These are phyloP conservation scores for Hyphodiscus hymeniophilus DNA, from an alignment of 495 filamentous ascomycete genomes.

Conservation along the genomic window DNA sequence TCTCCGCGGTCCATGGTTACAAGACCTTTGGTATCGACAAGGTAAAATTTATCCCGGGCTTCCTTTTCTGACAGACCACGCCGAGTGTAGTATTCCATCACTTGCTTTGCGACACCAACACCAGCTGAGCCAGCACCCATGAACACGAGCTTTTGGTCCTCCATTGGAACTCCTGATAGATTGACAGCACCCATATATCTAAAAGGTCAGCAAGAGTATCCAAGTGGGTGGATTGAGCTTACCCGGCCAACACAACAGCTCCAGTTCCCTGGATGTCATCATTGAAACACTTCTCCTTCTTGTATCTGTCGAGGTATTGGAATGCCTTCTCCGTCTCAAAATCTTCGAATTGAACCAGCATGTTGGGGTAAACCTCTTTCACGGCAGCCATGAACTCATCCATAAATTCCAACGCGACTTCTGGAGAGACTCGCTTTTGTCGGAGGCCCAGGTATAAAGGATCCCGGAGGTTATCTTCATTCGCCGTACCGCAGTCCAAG, in stretches of 20 bases:
- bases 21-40: slow-evolving; percentile 94
- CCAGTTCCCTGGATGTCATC: slow-evolving; percentile 98
- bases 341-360: slow-evolving; percentile 97
- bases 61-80: slow-evolving; percentile 89
- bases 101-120: slow-evolving; percentile 94
- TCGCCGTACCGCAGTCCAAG: slow-evolving; percentile 85
- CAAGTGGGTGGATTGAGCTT: slow-evolving; percentile 20
- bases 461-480: slow-evolving; percentile 80
- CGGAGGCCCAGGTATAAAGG: slow-evolving; percentile 91
- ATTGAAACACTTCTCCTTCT: slow-evolving; percentile 86
- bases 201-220: slow-evolving; percentile 10
- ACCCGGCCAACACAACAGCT: slow-evolving; percentile 85
- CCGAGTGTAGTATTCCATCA: slow-evolving; percentile 90
- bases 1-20: slow-evolving; percentile 92
- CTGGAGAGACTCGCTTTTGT: slow-evolving; percentile 65
- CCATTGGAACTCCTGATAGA: slow-evolving; percentile 73
- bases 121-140: slow-evolving; percentile 92
- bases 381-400: slow-evolving; percentile 95
- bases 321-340: slow-evolving; percentile 93
- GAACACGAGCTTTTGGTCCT: slow-evolving; percentile 92
- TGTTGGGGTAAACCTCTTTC: slow-evolving; percentile 79
- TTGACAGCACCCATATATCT: slow-evolving; percentile 89
- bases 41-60: slow-evolving; percentile 87
- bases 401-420: slow-evolving; percentile 87
- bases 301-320: slow-evolving; percentile 84